Conservation (phyloP, 805 yeast genomes). For the Komagataella phaffii region DNA sequence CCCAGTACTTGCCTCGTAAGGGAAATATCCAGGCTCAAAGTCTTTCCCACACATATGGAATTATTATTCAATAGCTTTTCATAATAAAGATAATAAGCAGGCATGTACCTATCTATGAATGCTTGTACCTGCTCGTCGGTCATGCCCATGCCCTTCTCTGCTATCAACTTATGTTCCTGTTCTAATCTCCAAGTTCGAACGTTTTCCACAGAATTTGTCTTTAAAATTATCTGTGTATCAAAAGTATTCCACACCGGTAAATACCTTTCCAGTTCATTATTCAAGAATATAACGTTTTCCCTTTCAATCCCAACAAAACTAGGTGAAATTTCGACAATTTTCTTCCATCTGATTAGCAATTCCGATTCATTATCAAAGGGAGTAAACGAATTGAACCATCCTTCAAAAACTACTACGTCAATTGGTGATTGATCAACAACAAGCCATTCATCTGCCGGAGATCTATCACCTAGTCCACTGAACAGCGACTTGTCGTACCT, state of each 20-base stretch:
- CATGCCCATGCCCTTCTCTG: conserved; percentile 62
- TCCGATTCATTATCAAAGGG: conserved; percentile 21
- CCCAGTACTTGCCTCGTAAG: neutral
- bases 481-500: conserved; percentile 64
- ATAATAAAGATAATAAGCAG: conserved; percentile 65
- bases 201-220: conserved; percentile 43
- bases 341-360: conserved; percentile 15
- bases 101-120: conserved; percentile 81
- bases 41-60: neutral
- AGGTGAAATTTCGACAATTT: conserved; percentile 5
- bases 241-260: conserved; percentile 40
- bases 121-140: conserved; percentile 47
- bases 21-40: neutral
- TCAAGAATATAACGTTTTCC: conserved; percentile 24
- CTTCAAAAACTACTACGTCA: conserved; percentile 72
- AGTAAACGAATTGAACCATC: conserved; percentile 83
- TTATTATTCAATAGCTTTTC: conserved; percentile 17
- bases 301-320: conserved; percentile 8
- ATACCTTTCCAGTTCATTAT: conserved; percentile 39
- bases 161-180: conserved; percentile 54
- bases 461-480: conserved; percentile 72
- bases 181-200: conserved; percentile 73
- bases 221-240: conserved; percentile 46
- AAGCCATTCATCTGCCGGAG: conserved; percentile 24
- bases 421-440: conserved; percentile 17